Conservation (phyloP, 1,139 yeast species). For the Geotrichum australiense region DNA sequence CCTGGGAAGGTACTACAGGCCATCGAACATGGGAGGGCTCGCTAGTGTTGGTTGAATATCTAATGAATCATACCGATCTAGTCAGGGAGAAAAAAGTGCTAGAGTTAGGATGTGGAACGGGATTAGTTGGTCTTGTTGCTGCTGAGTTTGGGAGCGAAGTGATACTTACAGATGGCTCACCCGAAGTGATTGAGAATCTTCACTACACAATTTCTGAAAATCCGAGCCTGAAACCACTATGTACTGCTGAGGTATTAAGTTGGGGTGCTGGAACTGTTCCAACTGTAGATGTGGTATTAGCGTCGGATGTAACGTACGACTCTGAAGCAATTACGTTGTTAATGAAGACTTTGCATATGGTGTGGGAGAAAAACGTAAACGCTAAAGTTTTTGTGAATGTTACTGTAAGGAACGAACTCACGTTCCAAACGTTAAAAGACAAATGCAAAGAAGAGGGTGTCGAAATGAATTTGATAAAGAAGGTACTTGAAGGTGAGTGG, state of each 20-base stretch:
- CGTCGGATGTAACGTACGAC: constrained; percentile 88
- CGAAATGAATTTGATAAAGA: too few species aligned
- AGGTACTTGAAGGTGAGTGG: too few species aligned
- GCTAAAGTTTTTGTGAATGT: constrained; percentile 41
- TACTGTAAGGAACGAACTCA: constrained; percentile 59
- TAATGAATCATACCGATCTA: constrained; percentile 24
- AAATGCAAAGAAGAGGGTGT: constrained; percentile 31
- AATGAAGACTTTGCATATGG: constrained; percentile 40
- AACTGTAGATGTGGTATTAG: constrained; percentile 51
- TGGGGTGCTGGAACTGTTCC: constrained; percentile 35
- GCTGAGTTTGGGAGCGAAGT: constrained; percentile 33
- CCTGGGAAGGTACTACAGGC: constrained; percentile 83
- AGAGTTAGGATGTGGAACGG: constrained; percentile 90
- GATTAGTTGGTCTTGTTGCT: constrained; percentile 62
- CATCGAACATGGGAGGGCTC: constrained; percentile 94
- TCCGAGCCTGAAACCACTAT: constrained; percentile 4
- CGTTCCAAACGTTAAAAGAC: constrained; percentile 49
- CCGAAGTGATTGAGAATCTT: constrained; percentile 49
- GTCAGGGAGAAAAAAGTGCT: constrained; percentile 33
- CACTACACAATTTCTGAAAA: constrained; percentile 45
- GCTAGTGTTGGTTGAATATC: constrained; percentile 49
- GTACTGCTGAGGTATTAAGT: constrained; percentile 3
- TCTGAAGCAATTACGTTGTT: constrained; percentile 51
- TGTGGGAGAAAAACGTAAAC: background rate
- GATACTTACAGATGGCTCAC: constrained; percentile 72